Conservation (phyloP, 768 basidiomycete species). For the Lactarius hatsudake region DNA sequence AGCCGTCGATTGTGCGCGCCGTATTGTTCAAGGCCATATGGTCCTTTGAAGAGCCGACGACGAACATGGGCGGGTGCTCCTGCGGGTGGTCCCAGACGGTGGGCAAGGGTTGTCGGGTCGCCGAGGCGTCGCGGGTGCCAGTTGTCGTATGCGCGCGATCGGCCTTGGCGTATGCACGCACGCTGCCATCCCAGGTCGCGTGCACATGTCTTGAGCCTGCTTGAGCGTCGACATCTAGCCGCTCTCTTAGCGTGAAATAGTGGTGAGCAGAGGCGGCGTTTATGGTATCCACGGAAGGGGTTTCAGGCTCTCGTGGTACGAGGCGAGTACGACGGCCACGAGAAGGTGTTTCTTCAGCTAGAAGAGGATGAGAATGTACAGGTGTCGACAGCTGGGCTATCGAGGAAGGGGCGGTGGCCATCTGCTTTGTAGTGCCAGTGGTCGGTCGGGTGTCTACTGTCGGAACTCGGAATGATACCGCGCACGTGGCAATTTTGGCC, state of each 20-base stretch:
- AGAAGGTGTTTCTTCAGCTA: conserved; percentile 47
- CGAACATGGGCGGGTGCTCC: conserved; percentile 17
- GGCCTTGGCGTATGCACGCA: conserved; percentile 52
- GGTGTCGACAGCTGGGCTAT: conserved; percentile 41
- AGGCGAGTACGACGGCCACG: conserved; percentile 48
- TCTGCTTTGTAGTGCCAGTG: not conserved
- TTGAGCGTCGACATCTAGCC: conserved; percentile 48
- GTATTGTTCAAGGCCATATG: not conserved
- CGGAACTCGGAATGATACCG: not conserved
- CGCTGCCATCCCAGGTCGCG: conserved; percentile 51
- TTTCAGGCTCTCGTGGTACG: conserved; percentile 34
- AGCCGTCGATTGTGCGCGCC: conserved; percentile 14
- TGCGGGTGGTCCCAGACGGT: conserved; percentile 40
- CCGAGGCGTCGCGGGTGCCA: conserved; percentile 34
- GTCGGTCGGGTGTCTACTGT: not conserved
- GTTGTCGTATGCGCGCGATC: conserved; percentile 31
- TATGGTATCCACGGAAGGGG: conserved; percentile 22
- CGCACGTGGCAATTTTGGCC: conserved; percentile 10
- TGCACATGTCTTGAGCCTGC: conserved; percentile 31
- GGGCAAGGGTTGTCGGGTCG: conserved; percentile 38
- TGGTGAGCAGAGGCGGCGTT: conserved; percentile 40
- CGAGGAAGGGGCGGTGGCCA: conserved; percentile 30
- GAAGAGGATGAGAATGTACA: conserved; percentile 72
- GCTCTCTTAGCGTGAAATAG: conserved; percentile 63
- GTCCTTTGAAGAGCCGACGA: conserved; percentile 27